A percentile compares a stretch with the other conserved stretches of the same genome.
phyloP scores from a whole-genome alignment of 768 basidiomycete genomes.

The Basidioascus undulatus region DNA sequence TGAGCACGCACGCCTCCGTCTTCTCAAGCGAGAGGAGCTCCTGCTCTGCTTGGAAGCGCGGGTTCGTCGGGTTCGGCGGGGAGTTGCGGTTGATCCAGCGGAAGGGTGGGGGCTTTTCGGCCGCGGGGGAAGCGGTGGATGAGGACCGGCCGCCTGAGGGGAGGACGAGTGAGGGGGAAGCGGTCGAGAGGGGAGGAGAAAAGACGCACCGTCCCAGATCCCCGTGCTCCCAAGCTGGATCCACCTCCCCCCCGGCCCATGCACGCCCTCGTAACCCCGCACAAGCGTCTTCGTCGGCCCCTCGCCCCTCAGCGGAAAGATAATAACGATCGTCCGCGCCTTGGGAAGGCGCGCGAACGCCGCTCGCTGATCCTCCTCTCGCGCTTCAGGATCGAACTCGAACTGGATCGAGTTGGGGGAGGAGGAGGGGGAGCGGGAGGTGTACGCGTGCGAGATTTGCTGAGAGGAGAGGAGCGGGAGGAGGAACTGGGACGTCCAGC shows the following conservation, averaged over 20 bases:
- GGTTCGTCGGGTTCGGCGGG: constrained; percentile 21
- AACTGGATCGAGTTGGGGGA: constrained; percentile 28
- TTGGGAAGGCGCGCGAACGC: constrained; percentile 28
- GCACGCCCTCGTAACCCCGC: constrained; percentile 19
- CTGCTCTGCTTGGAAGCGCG: constrained; percentile 29
- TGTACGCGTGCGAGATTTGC: constrained; percentile 26
- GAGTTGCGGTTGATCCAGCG: constrained; percentile 33
- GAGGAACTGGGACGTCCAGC: constrained; percentile 40
- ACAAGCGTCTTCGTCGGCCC: constrained; percentile 30
- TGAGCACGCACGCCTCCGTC: constrained; percentile 26
- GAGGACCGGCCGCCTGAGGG: not conserved
- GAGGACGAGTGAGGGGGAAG: too few relatives aligned
- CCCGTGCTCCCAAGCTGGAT: constrained; percentile 37
- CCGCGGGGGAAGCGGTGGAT: constrained; percentile 5
- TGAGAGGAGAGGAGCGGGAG: constrained; percentile 27
- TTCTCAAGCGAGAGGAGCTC: constrained; percentile 29
- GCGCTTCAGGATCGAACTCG: constrained; percentile 29
- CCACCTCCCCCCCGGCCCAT: constrained; percentile 20
- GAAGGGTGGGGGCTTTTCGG: constrained; percentile 4
- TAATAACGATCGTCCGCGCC: constrained; percentile 31
- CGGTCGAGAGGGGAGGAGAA: not conserved
- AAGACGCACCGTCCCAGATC: constrained; percentile 33
- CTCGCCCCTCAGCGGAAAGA: constrained; percentile 12
- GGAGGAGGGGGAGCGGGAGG: constrained; percentile 33
- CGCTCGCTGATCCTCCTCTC: constrained; percentile 22